Conservation (phyloP, 106 monocot species). For the Dendrobium nobile region DNA sequence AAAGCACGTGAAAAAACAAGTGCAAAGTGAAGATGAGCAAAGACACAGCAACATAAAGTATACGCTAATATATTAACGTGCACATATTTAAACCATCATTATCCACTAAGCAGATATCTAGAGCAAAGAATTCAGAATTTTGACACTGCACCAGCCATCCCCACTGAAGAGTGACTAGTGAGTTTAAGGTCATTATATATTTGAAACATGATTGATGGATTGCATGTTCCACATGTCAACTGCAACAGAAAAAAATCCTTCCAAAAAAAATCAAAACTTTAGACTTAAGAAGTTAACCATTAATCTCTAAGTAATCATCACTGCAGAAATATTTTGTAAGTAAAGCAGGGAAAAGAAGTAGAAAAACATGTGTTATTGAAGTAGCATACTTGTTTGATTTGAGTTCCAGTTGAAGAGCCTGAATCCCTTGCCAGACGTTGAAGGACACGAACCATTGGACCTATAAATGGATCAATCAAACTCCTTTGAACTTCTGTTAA, state of each 20-base stretch:
- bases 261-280: background rate
- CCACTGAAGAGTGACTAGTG: background rate
- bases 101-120: too few relatives aligned
- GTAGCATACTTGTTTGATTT: conserved; percentile 68
- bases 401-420: conserved; percentile 62
- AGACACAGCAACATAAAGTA: too few relatives aligned
- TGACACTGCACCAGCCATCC: background rate
- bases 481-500: conserved; percentile 83
- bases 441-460: conserved; percentile 79
- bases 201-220: background rate
- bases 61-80: too few relatives aligned
- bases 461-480: conserved; percentile 74
- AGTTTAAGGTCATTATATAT: background rate
- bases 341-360: background rate
- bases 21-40: too few relatives aligned
- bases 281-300: background rate
- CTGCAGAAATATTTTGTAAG: too few relatives aligned
- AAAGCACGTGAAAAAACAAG: too few relatives aligned
- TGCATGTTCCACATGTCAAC: background rate
- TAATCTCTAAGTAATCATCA: background rate
- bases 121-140: background rate
- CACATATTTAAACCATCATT: too few relatives aligned
- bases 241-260: background rate
- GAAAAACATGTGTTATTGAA: background rate
- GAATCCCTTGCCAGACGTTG: conserved; percentile 87